Conservation (phyloP, 768 basidiomycete species). For the Cystobasidium onofrii region DNA sequence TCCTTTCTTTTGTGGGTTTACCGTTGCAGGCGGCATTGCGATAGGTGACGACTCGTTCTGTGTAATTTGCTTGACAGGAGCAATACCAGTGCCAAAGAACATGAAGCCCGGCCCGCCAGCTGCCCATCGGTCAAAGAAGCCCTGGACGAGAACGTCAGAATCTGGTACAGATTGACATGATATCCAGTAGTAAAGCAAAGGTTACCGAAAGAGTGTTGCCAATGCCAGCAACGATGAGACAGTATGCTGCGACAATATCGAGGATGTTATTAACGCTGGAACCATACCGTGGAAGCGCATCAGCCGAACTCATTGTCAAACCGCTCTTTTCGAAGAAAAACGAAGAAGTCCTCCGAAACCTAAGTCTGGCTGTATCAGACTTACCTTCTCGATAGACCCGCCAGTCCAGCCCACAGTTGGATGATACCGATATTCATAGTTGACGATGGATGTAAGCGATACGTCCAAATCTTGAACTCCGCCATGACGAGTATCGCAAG, state of each 20-base stretch:
- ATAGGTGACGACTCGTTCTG: not conserved
- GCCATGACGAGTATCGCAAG: slow-evolving; percentile 13
- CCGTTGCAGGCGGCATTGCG: not conserved
- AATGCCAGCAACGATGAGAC: not conserved
- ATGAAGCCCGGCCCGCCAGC: not conserved
- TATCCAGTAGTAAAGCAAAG: no score
- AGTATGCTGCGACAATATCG: not conserved
- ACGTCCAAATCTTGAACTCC: slow-evolving; percentile 10
- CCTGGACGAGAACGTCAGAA: not conserved
- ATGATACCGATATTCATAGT: slow-evolving; percentile 24
- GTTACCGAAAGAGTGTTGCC: slow-evolving; percentile 19
- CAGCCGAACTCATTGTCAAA: no score
- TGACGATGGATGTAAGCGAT: slow-evolving; percentile 4
- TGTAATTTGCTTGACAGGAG: not conserved
- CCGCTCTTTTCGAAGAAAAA: no score
- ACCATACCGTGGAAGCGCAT: no score
- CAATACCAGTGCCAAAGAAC: not conserved
- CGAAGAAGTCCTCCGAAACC: no score
- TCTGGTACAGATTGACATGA: no score
- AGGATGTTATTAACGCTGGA: slow-evolving; percentile 1
- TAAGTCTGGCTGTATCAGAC: no score
- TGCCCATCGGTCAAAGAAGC: not conserved
- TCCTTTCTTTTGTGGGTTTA: not conserved
- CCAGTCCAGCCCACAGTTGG: slow-evolving; percentile 20
- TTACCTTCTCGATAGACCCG: slow-evolving; percentile 3